phyloP scores from a whole-genome alignment of 768 basidiomycete genomes.

The Gymnopilus dilepis region DNA sequence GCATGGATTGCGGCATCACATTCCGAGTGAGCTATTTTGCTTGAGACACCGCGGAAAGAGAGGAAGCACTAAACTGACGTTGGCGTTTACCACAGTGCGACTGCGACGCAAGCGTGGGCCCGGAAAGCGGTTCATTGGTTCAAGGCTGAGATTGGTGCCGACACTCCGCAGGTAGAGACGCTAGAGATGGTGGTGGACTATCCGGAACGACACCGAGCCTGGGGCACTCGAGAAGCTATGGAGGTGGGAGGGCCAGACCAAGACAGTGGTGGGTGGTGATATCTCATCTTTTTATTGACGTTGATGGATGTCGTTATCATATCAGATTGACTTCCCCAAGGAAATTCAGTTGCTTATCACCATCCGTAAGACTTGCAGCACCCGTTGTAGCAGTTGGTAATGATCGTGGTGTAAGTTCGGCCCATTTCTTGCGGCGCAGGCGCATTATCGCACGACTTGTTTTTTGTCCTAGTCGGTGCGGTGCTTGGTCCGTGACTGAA shows the following conservation, averaged over 20 bases:
- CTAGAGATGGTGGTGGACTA: conserved; percentile 38
- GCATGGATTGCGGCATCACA: conserved; percentile 64
- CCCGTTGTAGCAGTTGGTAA: background rate
- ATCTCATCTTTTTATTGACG: background rate
- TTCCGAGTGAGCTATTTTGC: conserved; percentile 54
- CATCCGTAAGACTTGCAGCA: background rate
- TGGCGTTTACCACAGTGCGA: conserved; percentile 39
- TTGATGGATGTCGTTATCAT: background rate
- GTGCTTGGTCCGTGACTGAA: background rate
- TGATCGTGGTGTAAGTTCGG: conserved; percentile 2
- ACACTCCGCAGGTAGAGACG: conserved; percentile 52
- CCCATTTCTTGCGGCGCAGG: background rate
- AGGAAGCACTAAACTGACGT: background rate
- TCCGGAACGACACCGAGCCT: conserved; percentile 52
- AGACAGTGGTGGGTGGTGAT: background rate
- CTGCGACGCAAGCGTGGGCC: conserved; percentile 57
- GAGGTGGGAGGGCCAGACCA: conserved; percentile 40
- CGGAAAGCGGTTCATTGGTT: conserved; percentile 57
- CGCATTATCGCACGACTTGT: conserved; percentile 2
- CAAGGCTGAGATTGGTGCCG: conserved; percentile 57
- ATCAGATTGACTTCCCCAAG: conserved; percentile 2
- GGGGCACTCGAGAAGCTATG: conserved; percentile 47
- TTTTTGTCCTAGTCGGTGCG: background rate
- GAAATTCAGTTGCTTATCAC: background rate
- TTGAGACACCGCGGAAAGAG: background rate